Conservation (phyloP, 2,329 filamentous ascomycete genomes). For the Claviceps humidiphila region DNA sequence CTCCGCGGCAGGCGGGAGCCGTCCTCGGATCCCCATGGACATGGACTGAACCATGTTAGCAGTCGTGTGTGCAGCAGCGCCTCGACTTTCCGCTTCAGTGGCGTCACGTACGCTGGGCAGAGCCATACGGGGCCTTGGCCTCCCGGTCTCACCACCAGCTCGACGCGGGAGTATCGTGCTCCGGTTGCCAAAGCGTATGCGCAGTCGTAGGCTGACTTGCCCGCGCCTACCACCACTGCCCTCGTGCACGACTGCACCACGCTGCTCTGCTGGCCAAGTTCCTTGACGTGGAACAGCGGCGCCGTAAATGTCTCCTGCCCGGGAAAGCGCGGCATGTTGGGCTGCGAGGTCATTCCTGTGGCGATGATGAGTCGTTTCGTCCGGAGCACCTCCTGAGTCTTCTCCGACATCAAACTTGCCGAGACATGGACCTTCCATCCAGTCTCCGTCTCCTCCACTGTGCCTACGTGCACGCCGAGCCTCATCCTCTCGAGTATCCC, state of each 20-base stretch:
- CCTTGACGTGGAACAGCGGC: slow-evolving; percentile 30
- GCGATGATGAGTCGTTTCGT: slow-evolving; percentile 32
- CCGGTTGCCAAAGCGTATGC: slow-evolving; percentile 38
- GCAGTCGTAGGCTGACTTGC: slow-evolving; percentile 45
- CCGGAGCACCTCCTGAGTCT: not conserved
- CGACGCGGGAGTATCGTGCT: slow-evolving; percentile 18
- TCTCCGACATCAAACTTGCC: not conserved
- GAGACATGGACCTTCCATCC: slow-evolving; percentile 10
- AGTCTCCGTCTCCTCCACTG: slow-evolving; percentile 18
- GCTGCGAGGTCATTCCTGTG: slow-evolving; percentile 32
- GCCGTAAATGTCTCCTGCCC: slow-evolving; percentile 23
- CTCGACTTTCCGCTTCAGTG: slow-evolving; percentile 46
- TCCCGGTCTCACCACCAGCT: slow-evolving; percentile 34
- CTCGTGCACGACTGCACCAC: slow-evolving; percentile 19
- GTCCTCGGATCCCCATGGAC: slow-evolving; percentile 46
- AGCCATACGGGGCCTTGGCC: slow-evolving; percentile 44
- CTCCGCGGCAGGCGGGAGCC: slow-evolving; percentile 31
- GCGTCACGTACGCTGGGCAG: slow-evolving; percentile 43
- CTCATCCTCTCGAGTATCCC: slow-evolving; percentile 33
- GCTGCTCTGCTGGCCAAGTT: slow-evolving; percentile 23
- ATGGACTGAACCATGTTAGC: slow-evolving; percentile 53
- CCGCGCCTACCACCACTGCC: slow-evolving; percentile 38
- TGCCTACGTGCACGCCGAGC: slow-evolving; percentile 36
- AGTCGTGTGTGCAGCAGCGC: slow-evolving; percentile 38
- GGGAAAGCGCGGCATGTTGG: slow-evolving; percentile 25